A percentile compares a stretch with the other conserved stretches of the same genome.
Evolutionary conservation across 2,329 filamentous ascomycete genomes (phyloP).

Genomic region (Neofusicoccum sp.): DNA sequence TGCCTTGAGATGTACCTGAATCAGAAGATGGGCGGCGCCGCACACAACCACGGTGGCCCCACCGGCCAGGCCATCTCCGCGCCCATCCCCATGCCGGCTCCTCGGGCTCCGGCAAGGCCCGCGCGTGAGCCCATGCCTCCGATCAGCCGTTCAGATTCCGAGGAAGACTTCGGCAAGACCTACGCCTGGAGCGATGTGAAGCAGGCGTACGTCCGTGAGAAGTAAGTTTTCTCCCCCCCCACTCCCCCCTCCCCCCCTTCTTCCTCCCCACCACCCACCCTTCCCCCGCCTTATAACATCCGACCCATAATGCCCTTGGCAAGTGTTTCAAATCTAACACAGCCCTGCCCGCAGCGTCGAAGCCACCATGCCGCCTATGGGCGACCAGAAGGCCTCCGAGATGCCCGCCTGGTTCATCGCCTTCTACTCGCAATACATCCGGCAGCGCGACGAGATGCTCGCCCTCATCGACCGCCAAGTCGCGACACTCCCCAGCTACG

Average conservation of each 20-base stretch:
- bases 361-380: conserved; percentile 30
- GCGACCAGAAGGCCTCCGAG: conserved; percentile 38
- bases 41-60: conserved; percentile 55
- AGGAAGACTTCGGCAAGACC: conserved; percentile 39
- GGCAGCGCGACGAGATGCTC: conserved; percentile 62
- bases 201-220: conserved; percentile 36
- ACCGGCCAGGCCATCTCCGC: conserved; percentile 42
- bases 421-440: conserved; percentile 65
- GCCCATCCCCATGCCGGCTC: conserved; percentile 16
- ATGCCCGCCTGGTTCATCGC: conserved; percentile 67
- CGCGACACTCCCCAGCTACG: conserved; percentile 35
- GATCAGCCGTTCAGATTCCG: conserved; percentile 25
- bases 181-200: conserved; percentile 39
- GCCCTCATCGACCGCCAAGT: conserved; percentile 52
- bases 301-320: neutral
- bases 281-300: too few species aligned
- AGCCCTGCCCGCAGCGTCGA: conserved; percentile 33
- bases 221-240: conserved; percentile 23
- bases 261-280: too few species aligned
- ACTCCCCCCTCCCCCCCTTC: neutral
- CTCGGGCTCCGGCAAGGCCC: neutral
- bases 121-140: neutral
- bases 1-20: conserved; percentile 65
- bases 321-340: conserved; percentile 20
- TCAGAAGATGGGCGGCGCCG: conserved; percentile 60